A percentile compares a stretch with the other conserved stretches of the same genome.
Evolutionary conservation across 2,329 filamentous ascomycete genomes (phyloP).

Genomic region (Cercospora nicotianae): DNA sequence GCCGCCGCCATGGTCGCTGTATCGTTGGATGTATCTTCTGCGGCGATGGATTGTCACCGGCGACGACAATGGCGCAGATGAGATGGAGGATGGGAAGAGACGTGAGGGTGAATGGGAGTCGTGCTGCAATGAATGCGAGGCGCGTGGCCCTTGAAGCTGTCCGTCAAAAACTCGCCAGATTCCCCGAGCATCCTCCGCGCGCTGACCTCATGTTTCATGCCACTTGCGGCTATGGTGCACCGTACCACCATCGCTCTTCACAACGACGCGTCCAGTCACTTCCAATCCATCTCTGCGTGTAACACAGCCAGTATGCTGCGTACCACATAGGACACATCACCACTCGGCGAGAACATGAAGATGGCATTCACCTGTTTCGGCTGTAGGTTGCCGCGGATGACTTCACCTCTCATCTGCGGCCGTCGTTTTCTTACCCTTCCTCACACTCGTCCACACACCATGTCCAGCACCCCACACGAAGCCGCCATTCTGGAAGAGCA

Average conservation of each 20-base stretch:
- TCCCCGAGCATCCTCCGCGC: background rate
- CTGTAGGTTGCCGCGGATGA: background rate
- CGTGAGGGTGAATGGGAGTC: background rate
- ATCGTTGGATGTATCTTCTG: background rate
- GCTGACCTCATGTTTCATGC: background rate
- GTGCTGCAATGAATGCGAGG: background rate
- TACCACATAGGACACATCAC: background rate
- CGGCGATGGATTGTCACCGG: background rate
- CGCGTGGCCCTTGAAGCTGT: background rate
- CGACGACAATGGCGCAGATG: constrained; percentile 1
- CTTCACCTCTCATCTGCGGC: background rate
- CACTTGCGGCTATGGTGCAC: background rate
- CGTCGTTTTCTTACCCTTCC: background rate
- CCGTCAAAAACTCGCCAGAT: background rate
- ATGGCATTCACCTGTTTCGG: background rate
- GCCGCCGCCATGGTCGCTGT: constrained; percentile 18
- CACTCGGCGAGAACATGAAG: background rate
- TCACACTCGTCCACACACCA: background rate
- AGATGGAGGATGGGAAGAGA: background rate
- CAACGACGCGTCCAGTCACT: background rate
- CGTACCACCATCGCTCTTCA: background rate
- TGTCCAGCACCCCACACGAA: background rate
- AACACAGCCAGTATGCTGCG: background rate
- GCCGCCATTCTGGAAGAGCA: constrained; percentile 16
- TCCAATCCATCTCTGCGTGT: background rate